phyloP scores from a whole-genome alignment of 202 grass and related monocot species.

The Bolboschoenoplectus hybrid region DNA sequence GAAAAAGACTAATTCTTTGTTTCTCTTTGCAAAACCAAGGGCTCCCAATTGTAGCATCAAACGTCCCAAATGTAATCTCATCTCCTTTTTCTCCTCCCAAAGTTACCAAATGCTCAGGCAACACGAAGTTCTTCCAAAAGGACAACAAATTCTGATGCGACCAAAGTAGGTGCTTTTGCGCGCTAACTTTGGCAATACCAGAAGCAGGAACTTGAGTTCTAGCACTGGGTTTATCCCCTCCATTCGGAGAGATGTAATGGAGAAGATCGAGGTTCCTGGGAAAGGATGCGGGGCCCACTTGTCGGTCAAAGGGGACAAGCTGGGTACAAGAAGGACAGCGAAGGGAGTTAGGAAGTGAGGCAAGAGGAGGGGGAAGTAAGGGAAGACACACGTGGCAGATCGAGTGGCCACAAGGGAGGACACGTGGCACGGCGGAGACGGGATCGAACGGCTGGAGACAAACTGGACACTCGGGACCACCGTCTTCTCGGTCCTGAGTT shows the following conservation, averaged over 20 bases:
- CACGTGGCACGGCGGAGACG: conserved; percentile 52
- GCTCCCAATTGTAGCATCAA: conserved; percentile 24
- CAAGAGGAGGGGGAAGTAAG: conserved; percentile 62
- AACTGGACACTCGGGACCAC: conserved; percentile 79
- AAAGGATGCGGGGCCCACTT: conserved; percentile 61
- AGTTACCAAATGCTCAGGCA: conserved; percentile 30
- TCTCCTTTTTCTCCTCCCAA: background rate
- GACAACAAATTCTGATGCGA: conserved; percentile 44
- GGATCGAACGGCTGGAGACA: conserved; percentile 74
- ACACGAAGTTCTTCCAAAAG: conserved; percentile 34
- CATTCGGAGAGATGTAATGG: conserved; percentile 45
- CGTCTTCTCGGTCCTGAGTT: conserved; percentile 27
- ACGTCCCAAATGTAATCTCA: conserved; percentile 21
- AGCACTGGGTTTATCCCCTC: conserved; percentile 1
- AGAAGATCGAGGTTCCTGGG: conserved; percentile 87
- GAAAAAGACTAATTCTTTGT: conserved; percentile 54
- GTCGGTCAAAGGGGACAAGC: conserved; percentile 68
- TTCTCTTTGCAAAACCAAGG: conserved; percentile 67
- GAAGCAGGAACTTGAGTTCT: background rate
- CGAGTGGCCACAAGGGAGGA: conserved; percentile 88
- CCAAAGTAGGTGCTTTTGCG: conserved; percentile 35
- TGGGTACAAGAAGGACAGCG: conserved; percentile 85
- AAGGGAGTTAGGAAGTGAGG: conserved; percentile 49
- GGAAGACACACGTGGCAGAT: conserved; percentile 63
- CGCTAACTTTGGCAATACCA: conserved; percentile 34